Conservation (phyloP, 495 filamentous ascomycete genomes). For the Xylaria acuta region DNA sequence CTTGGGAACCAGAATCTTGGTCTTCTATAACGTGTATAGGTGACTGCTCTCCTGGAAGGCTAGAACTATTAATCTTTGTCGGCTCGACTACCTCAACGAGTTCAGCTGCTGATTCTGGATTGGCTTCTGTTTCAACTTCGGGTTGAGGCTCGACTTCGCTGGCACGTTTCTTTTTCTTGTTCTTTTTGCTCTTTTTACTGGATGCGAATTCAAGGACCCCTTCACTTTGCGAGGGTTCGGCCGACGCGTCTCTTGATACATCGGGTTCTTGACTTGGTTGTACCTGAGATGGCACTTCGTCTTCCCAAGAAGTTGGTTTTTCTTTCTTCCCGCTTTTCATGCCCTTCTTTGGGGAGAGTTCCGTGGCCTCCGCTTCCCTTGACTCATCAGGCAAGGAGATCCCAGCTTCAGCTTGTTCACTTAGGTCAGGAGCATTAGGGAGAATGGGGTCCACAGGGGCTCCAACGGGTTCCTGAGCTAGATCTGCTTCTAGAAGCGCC, state of each 20-base stretch:
- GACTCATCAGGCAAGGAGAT: neutral
- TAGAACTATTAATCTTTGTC: neutral
- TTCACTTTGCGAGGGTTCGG: conserved; percentile 12
- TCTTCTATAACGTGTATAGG: neutral
- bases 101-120: conserved; percentile 19
- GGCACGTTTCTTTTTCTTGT: conserved; percentile 36
- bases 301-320: neutral
- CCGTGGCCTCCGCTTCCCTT: neutral
- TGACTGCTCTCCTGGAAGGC: neutral
- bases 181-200: conserved; percentile 21
- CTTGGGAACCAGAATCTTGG: neutral
- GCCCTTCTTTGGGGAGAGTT: neutral
- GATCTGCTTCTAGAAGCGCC: neutral
- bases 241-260: neutral
- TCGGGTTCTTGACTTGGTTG: conserved; percentile 6
- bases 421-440: neutral
- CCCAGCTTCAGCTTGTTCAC: neutral
- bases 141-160: conserved; percentile 28
- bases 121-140: neutral
- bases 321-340: conserved; percentile 7
- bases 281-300: neutral
- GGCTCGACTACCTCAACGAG: neutral
- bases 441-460: neutral
- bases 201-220: neutral
- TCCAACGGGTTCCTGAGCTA: conserved; percentile 16